Evolutionary conservation across 164 flowering plant species (phyloP), one percentile per base, ranked within the genome.

Genomic region (Aristolochia californica): DNA sequence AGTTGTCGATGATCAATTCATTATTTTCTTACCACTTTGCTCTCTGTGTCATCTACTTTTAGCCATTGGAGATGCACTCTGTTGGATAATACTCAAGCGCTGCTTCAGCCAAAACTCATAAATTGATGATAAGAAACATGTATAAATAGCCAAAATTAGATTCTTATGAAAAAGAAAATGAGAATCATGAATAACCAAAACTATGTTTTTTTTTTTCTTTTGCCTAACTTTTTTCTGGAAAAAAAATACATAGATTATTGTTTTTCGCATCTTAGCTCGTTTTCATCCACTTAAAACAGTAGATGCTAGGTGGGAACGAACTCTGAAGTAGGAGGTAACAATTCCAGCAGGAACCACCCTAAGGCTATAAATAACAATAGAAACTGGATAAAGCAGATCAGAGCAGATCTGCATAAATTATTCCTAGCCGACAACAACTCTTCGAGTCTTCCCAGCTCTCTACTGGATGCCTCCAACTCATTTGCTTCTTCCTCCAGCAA

Each of bases 231-330:
- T n/a, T n/a, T n/a, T n/a, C n/a, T n/a, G n/a, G n/a, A n/a, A n/a
- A 50, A 17, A 50, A 9, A 50, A 13, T 47, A 50, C 54, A 50
- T 16, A 23, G 13, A 15, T 26, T n/a, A n/a, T n/a, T n/a, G n/a
- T n/a, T n/a, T n/a, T n/a, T n/a, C n/a, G n/a, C 8, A 12, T 47
- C 34, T 7, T 28, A 2, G 3, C 34, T 28, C 34, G 49, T 22
- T 23, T 5, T 22, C 54, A 12, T 22, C 27, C 23, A 1, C 54
- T 22, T 23, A 5, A 13, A 8, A 5, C n/a, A 22, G 13, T 20
- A 20, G 26, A 50, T 14, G 0, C 48, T 69, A 85, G 25, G 95
- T 87, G 63, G 96, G 96, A 57, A 83, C 84, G 73, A 61, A 65
- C 52, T 43, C 72, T 25, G 22, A 60, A 16, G 74, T 48, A 24